Evolutionary conservation across 495 filamentous ascomycete genomes (phyloP), one percentile per base, ranked within the genome.

Genomic region (Aspergillus kassunensis): DNA sequence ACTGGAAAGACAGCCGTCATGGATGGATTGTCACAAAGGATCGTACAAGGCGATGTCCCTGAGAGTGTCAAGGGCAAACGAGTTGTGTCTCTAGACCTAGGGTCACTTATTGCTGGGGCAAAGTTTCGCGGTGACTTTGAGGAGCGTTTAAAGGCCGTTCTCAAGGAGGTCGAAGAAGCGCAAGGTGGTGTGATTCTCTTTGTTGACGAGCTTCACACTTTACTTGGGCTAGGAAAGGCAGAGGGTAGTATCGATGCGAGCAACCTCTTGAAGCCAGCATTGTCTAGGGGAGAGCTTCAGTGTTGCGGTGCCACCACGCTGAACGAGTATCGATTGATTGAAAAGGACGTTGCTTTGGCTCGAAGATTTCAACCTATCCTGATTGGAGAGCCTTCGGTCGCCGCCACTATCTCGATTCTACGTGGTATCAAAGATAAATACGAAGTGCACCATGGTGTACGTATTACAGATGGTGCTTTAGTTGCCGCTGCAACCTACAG

Each of bases 111-210:
- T 61, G 95, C 93, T 12, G 93, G 93, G 33, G 91, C 93, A 10
- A 97, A 96, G 63, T 98, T 91, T 54, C 75, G 93, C 43, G 93
- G 93, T 44, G 93, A 98, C 58, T 97, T 98, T 51, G 93, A 98
- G 65, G 93, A 98, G 63, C 81, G 93, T 27, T 63, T 97, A 37
- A 98, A 98, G 67, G 80, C 82, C 44, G 90, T 97, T 10, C 65
- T 98, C 51, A 91, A 87, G 60, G 93, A 97, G 63, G 90, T 96
- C 6, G 81, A 92, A 60, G 84, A 95, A 45, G 88, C 93, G 2
- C 77, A 96, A 29, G 93, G 93, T 16, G 83, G 85, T 36, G 84
- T 96, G 4, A 96, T 98, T 34, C 74, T 98, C 6, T 97, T 98
- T 68, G 88, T 98, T 37, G 93, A 98, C 63, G 95, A 97, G 65